A percentile compares a stretch with the other conserved stretches of the same genome.
phyloP scores from a whole-genome alignment of 768 basidiomycete species.

The Mycena vitilis region DNA sequence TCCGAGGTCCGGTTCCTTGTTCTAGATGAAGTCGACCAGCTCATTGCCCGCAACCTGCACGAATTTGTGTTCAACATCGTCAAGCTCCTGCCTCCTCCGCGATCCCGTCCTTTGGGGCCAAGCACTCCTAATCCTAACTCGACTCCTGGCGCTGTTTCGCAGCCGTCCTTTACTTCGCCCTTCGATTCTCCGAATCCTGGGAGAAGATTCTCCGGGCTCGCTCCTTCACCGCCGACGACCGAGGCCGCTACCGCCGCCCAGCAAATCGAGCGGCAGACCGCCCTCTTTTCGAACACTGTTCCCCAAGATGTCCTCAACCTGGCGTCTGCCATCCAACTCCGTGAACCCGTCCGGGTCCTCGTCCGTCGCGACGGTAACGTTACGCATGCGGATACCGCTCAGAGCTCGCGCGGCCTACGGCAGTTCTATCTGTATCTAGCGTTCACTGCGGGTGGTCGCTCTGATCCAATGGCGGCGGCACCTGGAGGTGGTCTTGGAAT shows the following conservation, averaged over 20 bases:
- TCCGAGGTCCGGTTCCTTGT: slow-evolving; percentile 93
- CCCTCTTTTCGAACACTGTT: slow-evolving; percentile 97
- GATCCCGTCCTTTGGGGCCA: slow-evolving; percentile 70
- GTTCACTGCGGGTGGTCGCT: slow-evolving; percentile 87
- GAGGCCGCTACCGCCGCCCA: slow-evolving; percentile 46
- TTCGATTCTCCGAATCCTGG: slow-evolving; percentile 57
- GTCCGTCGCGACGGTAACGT: slow-evolving; percentile 92
- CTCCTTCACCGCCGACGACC: slow-evolving; percentile 59
- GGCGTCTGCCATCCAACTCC: slow-evolving; percentile 90
- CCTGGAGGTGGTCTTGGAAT: slow-evolving; percentile 81
- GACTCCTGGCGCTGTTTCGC: slow-evolving; percentile 49
- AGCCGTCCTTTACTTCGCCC: slow-evolving; percentile 57
- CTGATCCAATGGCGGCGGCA: slow-evolving; percentile 60
- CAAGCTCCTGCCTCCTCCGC: slow-evolving; percentile 90
- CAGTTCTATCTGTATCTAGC: slow-evolving; percentile 98
- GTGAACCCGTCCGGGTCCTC: slow-evolving; percentile 97
- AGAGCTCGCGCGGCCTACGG: slow-evolving; percentile 85
- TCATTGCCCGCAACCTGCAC: slow-evolving; percentile 96
- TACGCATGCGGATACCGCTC: slow-evolving; percentile 70
- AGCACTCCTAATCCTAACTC: slow-evolving; percentile 52
- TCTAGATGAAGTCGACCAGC: slow-evolving; percentile 96
- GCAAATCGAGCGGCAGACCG: slow-evolving; percentile 85
- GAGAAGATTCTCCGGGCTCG: slow-evolving; percentile 71
- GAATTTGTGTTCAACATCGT: slow-evolving; percentile 96
- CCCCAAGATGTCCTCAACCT: slow-evolving; percentile 98